Base-by-base conservation (phyloP, 371 early-diverging fungal genomes). In the Mycotypha africana region DNA sequence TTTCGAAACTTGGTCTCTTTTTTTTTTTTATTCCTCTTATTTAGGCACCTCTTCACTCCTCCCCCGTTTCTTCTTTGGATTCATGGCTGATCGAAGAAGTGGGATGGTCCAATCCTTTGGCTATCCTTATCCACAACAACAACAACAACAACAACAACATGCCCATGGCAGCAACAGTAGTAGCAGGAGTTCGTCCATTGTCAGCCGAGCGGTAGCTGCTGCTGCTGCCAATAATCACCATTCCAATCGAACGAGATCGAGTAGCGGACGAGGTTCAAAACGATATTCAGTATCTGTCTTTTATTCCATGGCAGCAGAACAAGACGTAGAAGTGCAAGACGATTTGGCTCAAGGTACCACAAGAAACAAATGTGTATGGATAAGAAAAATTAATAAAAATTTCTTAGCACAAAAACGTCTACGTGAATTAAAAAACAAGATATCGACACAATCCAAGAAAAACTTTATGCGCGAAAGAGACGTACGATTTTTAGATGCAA, bases 401-500 rank as follows among this genome's bases (percentile, higher is more conserved):
- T 22, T 30, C 4, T 22, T 57, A 87, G 94, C 91, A 7, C 96
- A 95, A 69, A 79, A 80, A 47, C 72, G 76, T 7, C 73, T 95
- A 47, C 72, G 91, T 22, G 92, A 93, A 50, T 66, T 95, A 35
- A 95, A 95, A 65, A 68, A 79, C 32, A 81, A 84, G 48, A 95
- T 95, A 28, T 95, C 95, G 14, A 65, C 84, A 8, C 95, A 95
- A 67, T 92, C 93, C 11, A 95, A 95, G 68, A 89, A 87, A 63
- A 95, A 95, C 73, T 95, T 95, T 72, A 70, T 90, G 53, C 79
- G 92, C 2, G 96, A 95, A 62, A 84, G 93, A 45, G 96, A 95
- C 63, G 94, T 95, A 23, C 84, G 96, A 37, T 93, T 90, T 49
- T 69, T 96, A n/a, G 96, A 96, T 77, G 79, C 86, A 37, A 79